Conservation (phyloP, 1,284 basidiomycete genomes). For the Pseudomicrostroma phylloplanum region DNA sequence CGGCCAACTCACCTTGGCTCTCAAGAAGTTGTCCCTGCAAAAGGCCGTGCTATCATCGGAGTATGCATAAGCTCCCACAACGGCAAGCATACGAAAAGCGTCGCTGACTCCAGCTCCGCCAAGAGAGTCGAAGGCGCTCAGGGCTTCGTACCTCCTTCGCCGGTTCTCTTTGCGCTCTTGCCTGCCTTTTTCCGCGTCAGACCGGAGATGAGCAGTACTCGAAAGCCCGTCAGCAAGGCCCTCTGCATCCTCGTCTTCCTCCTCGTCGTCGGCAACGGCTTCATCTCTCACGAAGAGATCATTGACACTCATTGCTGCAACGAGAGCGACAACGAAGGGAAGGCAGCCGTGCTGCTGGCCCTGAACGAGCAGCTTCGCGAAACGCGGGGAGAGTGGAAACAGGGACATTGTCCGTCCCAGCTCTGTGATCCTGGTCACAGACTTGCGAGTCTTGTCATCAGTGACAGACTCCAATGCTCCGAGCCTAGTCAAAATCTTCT, state of each 20-base stretch:
- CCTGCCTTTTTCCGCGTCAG: slow-evolving; percentile 59
- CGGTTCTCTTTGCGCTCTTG: slow-evolving; percentile 65
- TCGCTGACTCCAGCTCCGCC: slow-evolving; percentile 86
- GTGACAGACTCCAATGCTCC: slow-evolving; percentile 60
- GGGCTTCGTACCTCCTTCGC: slow-evolving; percentile 52
- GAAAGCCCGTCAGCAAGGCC: background rate
- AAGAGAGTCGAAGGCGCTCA: slow-evolving; percentile 68
- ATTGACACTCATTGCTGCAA: slow-evolving; percentile 86
- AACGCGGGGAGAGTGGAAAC: slow-evolving; percentile 87
- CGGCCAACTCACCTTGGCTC: slow-evolving; percentile 64
- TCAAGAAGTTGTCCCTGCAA: slow-evolving; percentile 83
- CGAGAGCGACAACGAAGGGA: slow-evolving; percentile 83
- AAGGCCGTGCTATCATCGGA: slow-evolving; percentile 69
- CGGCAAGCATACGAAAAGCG: slow-evolving; percentile 77
- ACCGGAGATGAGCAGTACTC: slow-evolving; percentile 49
- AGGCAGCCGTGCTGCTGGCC: slow-evolving; percentile 86
- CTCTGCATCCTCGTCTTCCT: slow-evolving; percentile 49
- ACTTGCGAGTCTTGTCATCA: slow-evolving; percentile 50
- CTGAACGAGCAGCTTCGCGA: slow-evolving; percentile 87
- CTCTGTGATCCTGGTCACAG: slow-evolving; percentile 64
- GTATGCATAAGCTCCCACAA: slow-evolving; percentile 92
- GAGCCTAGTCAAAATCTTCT: slow-evolving; percentile 71
- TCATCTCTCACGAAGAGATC: slow-evolving; percentile 92
- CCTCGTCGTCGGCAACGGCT: slow-evolving; percentile 52
- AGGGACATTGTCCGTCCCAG: slow-evolving; percentile 84